Conservation (phyloP, 441 rosid species). For the Adansonia madagascariensis region DNA sequence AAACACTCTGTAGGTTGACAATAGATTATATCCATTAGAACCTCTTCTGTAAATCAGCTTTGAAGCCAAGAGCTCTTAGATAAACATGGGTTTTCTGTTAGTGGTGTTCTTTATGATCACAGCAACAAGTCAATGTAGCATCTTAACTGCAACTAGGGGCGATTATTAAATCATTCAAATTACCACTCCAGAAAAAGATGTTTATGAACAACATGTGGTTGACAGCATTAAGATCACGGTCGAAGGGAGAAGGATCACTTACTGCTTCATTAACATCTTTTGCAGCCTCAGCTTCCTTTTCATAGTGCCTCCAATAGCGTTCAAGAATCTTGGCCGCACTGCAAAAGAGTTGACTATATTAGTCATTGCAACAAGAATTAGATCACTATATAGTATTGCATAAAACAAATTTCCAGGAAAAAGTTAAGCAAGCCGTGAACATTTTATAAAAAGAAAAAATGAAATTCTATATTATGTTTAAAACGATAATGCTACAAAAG, state of each 20-base stretch:
- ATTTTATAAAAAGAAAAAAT: background rate
- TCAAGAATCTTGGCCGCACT: conserved; percentile 38
- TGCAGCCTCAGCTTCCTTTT: conserved; percentile 25
- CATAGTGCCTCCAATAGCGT: conserved; percentile 28
- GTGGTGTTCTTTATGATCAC: background rate
- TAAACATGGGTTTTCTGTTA: background rate
- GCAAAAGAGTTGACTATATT: background rate
- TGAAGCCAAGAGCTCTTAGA: background rate
- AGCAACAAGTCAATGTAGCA: background rate
- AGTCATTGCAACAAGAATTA: background rate
- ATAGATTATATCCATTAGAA: background rate
- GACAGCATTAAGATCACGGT: background rate
- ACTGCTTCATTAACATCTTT: conserved; percentile 31
- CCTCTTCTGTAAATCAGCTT: background rate
- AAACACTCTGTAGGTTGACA: background rate
- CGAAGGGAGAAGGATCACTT: background rate
- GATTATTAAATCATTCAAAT: background rate
- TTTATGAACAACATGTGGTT: background rate
- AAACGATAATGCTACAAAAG: background rate
- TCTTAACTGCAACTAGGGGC: background rate
- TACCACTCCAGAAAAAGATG: background rate
- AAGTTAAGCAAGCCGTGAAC: background rate
- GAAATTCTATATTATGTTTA: background rate
- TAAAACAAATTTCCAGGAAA: background rate
- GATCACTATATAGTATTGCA: background rate